phyloP scores from a whole-genome alignment of 106 monocot species.

The Allium fistulosum region DNA sequence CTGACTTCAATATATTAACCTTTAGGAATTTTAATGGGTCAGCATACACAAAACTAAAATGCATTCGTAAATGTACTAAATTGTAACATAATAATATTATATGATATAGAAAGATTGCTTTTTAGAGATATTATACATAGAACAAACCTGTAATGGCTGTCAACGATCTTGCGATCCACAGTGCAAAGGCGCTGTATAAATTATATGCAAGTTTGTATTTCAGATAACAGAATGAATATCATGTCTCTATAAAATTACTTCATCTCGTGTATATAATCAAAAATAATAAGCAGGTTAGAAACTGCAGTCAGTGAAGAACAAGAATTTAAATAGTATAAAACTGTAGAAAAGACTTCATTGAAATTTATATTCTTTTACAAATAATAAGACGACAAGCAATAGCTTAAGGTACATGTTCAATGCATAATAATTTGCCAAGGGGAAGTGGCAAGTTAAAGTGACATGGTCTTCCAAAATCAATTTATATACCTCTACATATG shows the following conservation, averaged over 20 bases:
- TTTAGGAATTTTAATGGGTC: too few relatives aligned
- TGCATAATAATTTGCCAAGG: neutral
- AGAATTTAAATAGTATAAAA: too few relatives aligned
- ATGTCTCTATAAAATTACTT: neutral
- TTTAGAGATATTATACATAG: too few relatives aligned
- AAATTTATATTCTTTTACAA: neutral
- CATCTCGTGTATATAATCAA: neutral
- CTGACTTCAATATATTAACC: too few relatives aligned
- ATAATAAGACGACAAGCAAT: neutral
- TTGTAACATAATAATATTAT: too few relatives aligned
- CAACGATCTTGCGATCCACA: too few relatives aligned
- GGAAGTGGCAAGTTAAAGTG: neutral
- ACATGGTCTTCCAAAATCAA: neutral
- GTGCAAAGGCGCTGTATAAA: neutral
- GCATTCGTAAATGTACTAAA: too few relatives aligned
- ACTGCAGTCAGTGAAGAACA: too few relatives aligned
- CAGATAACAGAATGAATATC: neutral
- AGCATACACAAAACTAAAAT: too few relatives aligned
- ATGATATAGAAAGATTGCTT: too few relatives aligned
- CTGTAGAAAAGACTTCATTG: neutral
- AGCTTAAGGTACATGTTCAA: too few relatives aligned
- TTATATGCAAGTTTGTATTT: neutral
- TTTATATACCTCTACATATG: neutral
- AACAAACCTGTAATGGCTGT: too few relatives aligned
- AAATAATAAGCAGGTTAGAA: neutral